These are phyloP conservation scores for Boletus speciosus DNA, from an alignment of 768 basidiomycete species.

Conservation along the genomic window DNA sequence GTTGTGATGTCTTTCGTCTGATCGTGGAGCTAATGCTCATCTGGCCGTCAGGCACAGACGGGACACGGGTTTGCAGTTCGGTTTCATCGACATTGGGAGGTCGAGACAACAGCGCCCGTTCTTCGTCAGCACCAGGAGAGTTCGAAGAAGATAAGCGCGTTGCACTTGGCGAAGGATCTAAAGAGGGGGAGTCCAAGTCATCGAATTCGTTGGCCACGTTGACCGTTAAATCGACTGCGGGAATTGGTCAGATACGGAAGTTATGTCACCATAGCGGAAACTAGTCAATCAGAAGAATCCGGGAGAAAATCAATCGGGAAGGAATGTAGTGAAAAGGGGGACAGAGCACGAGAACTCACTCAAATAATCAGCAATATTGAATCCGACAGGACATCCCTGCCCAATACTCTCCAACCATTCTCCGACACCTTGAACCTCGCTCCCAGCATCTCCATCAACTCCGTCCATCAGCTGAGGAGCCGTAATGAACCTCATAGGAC, in stretches of 20 bases:
- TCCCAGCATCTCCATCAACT: constrained; percentile 7
- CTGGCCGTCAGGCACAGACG: constrained; percentile 29
- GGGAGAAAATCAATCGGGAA: no score
- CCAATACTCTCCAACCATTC: constrained; percentile 79
- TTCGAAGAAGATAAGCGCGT: constrained; percentile 36
- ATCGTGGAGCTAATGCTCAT: constrained; percentile 52
- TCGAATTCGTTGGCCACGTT: constrained; percentile 44
- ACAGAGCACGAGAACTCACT: constrained; percentile 51
- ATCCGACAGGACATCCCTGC: constrained; percentile 84
- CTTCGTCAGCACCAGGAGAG: constrained; percentile 59
- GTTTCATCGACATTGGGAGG: constrained; percentile 45
- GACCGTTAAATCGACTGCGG: constrained; percentile 69
- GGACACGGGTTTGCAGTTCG: constrained; percentile 44
- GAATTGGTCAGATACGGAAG: constrained; percentile 3
- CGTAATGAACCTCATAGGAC: constrained; percentile 23
- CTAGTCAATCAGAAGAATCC: neutral
- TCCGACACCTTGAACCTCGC: constrained; percentile 26
- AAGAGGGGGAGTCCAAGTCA: constrained; percentile 35
- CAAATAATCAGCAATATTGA: constrained; percentile 95
- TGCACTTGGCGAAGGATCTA: constrained; percentile 20
- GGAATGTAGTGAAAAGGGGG: neutral
- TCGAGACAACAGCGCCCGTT: constrained; percentile 52
- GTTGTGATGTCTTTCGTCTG: constrained; percentile 69
- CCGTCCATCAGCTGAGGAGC: constrained; percentile 5
- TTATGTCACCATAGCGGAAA: neutral